Evolutionary conservation across 202 grass and related monocot species (phyloP), one percentile per base, ranked within the genome.

Genomic region (Setaria italica): DNA sequence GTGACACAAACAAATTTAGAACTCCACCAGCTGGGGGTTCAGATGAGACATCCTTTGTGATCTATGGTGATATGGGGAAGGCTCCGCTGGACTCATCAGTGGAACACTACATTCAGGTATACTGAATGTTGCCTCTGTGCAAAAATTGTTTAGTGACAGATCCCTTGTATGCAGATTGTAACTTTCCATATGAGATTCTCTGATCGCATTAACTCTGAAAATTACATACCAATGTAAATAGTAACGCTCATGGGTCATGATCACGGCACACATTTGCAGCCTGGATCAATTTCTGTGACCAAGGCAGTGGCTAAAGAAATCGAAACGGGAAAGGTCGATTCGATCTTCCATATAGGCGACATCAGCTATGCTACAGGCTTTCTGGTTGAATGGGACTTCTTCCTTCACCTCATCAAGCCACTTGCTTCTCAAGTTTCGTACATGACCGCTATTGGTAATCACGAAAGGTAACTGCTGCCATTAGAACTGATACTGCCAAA

Each of bases 51-150:
- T 78, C 57, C 21, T 94, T 92, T 58, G 74, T 97, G 51, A 79
- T 92, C 67, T 97, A 86, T n/a, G 95, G 95, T 72, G 95, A 97
- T n/a, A 97, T 97, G 95, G 90, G 95, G 79, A 97, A 97, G 86
- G 90, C 95, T 82, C 95, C 95, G 1, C 84, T 92, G 16, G 95
- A 97, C 25, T 76, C 80, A 46, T 97, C 95, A 2, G 90, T 92
- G 33, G 95, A 97, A 51, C 95, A 97, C 78, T 97, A 89, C 55
- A 97, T 97, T 67, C 95, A 97, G 90, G 95, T 97, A 89, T 0
- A 50, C 34, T 29, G 33, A 47, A 11, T 80, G 10, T 77, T 86
- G 3, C 30, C n/a, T 30, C 17, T 1, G 15, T n/a, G 9, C 3
- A 55, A 67, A 7, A 21, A 62, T 17, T 17, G 1, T 6, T 63